A percentile compares a stretch with the other conserved stretches of the same genome.
phyloP scores from a whole-genome alignment of 202 grass and related monocot species.

The Panicum hallii region DNA sequence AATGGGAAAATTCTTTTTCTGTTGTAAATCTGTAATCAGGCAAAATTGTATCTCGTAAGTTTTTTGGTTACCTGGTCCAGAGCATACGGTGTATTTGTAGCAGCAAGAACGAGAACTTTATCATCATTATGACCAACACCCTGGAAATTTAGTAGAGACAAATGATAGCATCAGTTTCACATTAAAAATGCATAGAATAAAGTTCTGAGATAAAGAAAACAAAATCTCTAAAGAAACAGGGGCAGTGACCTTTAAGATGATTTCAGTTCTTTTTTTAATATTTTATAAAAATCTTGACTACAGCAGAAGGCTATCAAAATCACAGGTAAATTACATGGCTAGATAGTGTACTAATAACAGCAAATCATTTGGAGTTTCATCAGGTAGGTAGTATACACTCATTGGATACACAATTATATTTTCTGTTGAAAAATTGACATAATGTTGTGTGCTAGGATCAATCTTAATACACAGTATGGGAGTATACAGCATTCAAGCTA shows the following conservation, averaged over 20 bases:
- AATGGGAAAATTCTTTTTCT: background rate
- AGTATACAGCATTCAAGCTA: constrained; percentile 4
- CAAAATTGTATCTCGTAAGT: constrained; percentile 24
- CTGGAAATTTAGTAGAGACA: constrained; percentile 46
- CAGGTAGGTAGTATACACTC: background rate
- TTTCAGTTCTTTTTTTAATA: background rate
- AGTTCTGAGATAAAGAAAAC: background rate
- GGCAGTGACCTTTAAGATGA: background rate
- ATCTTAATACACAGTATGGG: background rate
- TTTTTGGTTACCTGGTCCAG: constrained; percentile 73
- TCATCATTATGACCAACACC: constrained; percentile 98
- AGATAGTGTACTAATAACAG: background rate
- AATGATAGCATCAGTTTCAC: background rate
- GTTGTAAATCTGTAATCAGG: background rate
- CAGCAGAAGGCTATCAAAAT: constrained; percentile 8
- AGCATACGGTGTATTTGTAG: constrained; percentile 96
- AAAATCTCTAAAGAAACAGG: background rate
- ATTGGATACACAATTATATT: background rate
- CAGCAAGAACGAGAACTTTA: constrained; percentile 97
- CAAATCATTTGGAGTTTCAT: background rate
- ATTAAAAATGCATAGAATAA: constrained; percentile 9
- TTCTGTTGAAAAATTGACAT: background rate
- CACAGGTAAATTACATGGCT: background rate
- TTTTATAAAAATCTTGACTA: background rate
- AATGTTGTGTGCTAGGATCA: background rate